Percentiles rank a stretch among this genome's conserved stretches.
Conservation (phyloP, 306 rosid genomes). For the Cucurbita argyrosperma region DNA sequence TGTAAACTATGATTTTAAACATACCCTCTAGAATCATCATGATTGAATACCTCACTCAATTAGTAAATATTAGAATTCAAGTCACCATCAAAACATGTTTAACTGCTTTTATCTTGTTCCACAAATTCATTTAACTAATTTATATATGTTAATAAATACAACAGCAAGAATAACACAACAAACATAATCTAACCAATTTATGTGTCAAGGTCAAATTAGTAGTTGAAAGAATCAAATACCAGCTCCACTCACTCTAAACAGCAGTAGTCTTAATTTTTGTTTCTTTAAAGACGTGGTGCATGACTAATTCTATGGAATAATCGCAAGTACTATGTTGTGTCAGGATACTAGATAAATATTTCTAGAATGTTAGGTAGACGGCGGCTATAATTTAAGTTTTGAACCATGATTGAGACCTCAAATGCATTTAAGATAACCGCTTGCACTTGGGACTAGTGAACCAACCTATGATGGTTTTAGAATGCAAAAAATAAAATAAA, state of each 20-base stretch:
- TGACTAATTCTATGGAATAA: neutral
- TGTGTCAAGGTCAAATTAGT: neutral
- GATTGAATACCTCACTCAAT: neutral
- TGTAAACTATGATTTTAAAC: no score
- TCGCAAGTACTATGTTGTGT: neutral
- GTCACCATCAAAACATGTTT: neutral
- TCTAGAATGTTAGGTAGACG: neutral
- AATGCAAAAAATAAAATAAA: neutral
- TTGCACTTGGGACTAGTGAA: neutral
- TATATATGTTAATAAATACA: neutral
- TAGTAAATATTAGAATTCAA: neutral
- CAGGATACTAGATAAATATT: neutral
- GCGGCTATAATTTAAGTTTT: neutral
- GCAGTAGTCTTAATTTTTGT: neutral
- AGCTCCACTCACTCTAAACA: neutral
- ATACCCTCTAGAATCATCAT: no score
- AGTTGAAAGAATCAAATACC: neutral
- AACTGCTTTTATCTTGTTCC: neutral
- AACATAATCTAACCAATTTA: neutral
- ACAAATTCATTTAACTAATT: neutral
- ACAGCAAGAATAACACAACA: neutral
- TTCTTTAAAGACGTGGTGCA: neutral
- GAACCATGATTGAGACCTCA: neutral
- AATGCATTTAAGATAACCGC: neutral
- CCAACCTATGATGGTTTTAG: neutral